Evolutionary conservation across 2,329 filamentous ascomycete species (phyloP), one percentile per base, ranked within the genome.

Genomic region (Akanthomyces muscarius): DNA sequence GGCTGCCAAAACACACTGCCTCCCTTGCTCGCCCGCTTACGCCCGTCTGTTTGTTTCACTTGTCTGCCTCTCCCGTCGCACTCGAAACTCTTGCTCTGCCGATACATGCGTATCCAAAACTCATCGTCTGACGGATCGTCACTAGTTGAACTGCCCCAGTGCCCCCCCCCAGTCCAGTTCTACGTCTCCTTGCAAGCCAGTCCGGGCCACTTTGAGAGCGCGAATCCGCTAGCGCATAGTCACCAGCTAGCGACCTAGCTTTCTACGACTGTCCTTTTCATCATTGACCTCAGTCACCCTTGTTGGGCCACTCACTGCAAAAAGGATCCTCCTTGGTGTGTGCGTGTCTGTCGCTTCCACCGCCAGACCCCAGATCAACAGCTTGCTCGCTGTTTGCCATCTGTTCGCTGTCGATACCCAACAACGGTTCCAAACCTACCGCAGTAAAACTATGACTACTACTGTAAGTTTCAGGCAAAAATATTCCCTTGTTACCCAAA

Each of bases 371-470:
- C 33, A 44, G 38, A 56, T 59, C 33, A 38, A 41, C 28, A 41
- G 13, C 28, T 48, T 50, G 30, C 30, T 50, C 11, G 56, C 21
- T 59, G 30, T 50, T 41, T 59, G 33, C 2, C n/a, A 18, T 42
- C 7, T 38, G 33, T 38, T 38, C 4, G 4, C 21, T 21, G 28
- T 25, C 36, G 21, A 33, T 18, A 1, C 18, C 10, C 11, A 23
- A 4, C 11, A 21, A 42, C 45, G 42, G 13, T 21, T 28, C 25
- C 44, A 58, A 23, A 30, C 13, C 42, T 58, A 11, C 18, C 5
- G 5, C 55, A 28, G 63, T 62, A 68, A 66, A 62, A 67, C 66
- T 60, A 77, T 79, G 74, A 70, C 75, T 38, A 75, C 72, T 65
- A 64, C 73, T 62, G 77, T 80, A 66, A 75, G 76, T 77, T 30